phyloP scores from a whole-genome alignment of 176 grass and related monocot species.

The Hordeum marinum region DNA sequence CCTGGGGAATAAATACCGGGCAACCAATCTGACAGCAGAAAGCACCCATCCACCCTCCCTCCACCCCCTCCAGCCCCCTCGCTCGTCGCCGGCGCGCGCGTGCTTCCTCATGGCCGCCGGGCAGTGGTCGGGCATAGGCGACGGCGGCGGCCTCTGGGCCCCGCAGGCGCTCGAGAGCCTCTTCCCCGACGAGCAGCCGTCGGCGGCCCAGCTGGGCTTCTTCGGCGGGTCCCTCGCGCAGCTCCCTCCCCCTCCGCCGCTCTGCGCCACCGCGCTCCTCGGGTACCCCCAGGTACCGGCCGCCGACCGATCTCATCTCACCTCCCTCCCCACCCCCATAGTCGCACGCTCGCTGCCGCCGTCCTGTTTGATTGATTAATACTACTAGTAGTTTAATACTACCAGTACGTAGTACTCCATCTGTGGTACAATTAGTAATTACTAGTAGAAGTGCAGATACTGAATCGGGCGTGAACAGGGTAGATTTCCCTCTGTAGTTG shows the following conservation, averaged over 20 bases:
- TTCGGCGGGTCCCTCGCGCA: slow-evolving; percentile 28
- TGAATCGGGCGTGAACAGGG: background rate
- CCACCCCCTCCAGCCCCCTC: background rate
- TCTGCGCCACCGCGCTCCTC: slow-evolving; percentile 34
- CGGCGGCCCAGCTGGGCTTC: background rate
- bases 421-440: background rate
- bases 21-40: background rate
- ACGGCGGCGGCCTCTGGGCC: background rate
- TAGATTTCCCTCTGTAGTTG: background rate
- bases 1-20: background rate
- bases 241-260: slow-evolving; percentile 10
- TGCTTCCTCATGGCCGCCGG: slow-evolving; percentile 2
- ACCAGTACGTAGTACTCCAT: background rate
- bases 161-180: slow-evolving; percentile 3
- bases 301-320: background rate
- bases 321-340: background rate
- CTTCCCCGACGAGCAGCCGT: background rate
- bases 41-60: no score
- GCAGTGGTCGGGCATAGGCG: background rate
- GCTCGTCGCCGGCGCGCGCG: background rate
- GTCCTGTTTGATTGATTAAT: background rate
- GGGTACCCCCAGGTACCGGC: slow-evolving; percentile 12
- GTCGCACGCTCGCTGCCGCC: background rate
- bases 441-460: background rate
- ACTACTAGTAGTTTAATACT: no score